Conservation (phyloP, 345 rosid genomes). For the Schrenkiella parvula region DNA sequence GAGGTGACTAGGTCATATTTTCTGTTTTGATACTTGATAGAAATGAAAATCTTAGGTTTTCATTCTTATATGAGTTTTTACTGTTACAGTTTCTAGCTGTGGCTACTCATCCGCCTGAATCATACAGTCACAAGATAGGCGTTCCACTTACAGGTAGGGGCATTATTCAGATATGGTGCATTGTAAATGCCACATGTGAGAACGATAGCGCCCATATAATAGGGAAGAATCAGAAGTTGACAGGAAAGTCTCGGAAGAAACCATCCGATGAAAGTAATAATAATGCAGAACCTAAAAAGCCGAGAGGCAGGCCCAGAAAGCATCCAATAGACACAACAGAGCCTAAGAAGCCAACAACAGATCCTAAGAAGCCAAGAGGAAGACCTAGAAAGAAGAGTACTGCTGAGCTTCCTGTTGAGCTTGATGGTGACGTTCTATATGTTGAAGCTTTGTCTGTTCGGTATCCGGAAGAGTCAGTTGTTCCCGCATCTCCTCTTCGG, state of each 20-base stretch:
- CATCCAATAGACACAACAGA: conserved; percentile 27
- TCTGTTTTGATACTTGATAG: neutral
- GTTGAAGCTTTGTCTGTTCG: conserved; percentile 47
- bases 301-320: conserved; percentile 56
- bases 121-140: conserved; percentile 75
- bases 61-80: neutral
- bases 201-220: conserved; percentile 26
- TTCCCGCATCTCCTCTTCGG: conserved; percentile 35
- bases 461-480: conserved; percentile 44
- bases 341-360: conserved; percentile 25
- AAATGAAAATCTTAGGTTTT: neutral
- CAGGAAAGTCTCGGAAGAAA: conserved; percentile 12
- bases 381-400: conserved; percentile 31
- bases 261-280: conserved; percentile 16
- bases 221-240: conserved; percentile 27
- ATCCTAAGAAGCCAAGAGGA: conserved; percentile 33
- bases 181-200: conserved; percentile 41
- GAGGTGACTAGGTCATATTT: conserved; percentile 51
- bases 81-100: conserved; percentile 74
- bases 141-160: conserved; percentile 72
- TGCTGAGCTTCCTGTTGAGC: conserved; percentile 31
- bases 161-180: conserved; percentile 80
- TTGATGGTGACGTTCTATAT: conserved; percentile 30
- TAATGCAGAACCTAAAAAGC: conserved; percentile 34
- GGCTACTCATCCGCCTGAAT: conserved; percentile 84